Evolutionary conservation across 2,329 filamentous ascomycete species (phyloP).

Genomic region (Leptoxyphium fumago): DNA sequence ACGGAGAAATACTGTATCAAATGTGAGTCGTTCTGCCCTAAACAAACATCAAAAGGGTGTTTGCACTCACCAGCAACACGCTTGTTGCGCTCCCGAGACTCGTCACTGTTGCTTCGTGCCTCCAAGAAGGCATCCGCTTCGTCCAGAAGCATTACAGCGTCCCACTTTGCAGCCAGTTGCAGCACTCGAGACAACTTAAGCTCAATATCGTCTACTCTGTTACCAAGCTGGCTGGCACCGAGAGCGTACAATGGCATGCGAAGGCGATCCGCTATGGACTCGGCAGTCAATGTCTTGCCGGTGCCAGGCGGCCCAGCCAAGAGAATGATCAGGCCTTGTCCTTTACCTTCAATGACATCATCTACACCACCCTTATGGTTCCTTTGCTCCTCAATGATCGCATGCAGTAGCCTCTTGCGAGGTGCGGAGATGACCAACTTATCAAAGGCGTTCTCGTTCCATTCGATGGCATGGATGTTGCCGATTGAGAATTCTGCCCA

Average conservation of each 20-base stretch:
- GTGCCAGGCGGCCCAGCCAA: slow-evolving; percentile 25
- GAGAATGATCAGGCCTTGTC: slow-evolving; percentile 21
- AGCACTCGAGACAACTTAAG: slow-evolving; percentile 38
- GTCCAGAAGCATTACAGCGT: slow-evolving; percentile 72
- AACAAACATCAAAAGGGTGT: slow-evolving; percentile 27
- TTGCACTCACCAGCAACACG: slow-evolving; percentile 43
- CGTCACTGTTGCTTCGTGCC: slow-evolving; percentile 34
- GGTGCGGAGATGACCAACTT: slow-evolving; percentile 6
- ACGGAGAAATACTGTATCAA: slow-evolving; percentile 33
- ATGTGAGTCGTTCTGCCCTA: slow-evolving; percentile 47
- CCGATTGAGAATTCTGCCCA: slow-evolving; percentile 10
- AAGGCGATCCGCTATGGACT: slow-evolving; percentile 21
- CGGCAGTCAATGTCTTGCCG: slow-evolving; percentile 28
- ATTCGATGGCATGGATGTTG: slow-evolving; percentile 4
- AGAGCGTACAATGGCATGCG: slow-evolving; percentile 30
- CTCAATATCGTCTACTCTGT: slow-evolving; percentile 34
- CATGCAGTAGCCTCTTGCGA: slow-evolving; percentile 8
- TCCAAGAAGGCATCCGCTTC: slow-evolving; percentile 76
- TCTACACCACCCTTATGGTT: slow-evolving; percentile 10
- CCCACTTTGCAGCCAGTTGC: slow-evolving; percentile 73
- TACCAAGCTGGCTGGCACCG: slow-evolving; percentile 14
- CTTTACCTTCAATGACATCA: slow-evolving; percentile 22
- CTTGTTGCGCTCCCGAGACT: slow-evolving; percentile 57
- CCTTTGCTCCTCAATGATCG: slow-evolving; percentile 6
- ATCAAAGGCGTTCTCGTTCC: slow-evolving; percentile 9